phyloP scores from a whole-genome alignment of 1,284 basidiomycete species.

The Moesziomyces sp. region DNA sequence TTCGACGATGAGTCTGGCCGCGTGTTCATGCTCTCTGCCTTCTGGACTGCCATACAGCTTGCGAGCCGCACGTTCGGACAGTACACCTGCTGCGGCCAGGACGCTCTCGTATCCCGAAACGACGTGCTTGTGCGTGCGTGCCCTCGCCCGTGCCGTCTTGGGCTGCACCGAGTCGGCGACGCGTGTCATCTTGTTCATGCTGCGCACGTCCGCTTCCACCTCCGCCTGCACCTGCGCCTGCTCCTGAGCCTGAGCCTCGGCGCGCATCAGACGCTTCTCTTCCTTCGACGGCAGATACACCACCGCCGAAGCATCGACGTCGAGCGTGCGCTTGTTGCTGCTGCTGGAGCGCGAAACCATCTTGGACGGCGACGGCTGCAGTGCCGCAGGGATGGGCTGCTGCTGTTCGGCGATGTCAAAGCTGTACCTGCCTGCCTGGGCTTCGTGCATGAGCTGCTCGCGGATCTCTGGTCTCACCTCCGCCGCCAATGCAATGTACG shows the following conservation, averaged over 20 bases:
- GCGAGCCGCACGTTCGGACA: slow-evolving; percentile 35
- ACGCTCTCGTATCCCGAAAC: slow-evolving; percentile 40
- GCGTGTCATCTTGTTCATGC: slow-evolving; percentile 43
- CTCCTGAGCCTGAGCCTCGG: slow-evolving; percentile 23
- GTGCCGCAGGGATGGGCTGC: slow-evolving; percentile 4
- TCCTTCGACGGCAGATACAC: slow-evolving; percentile 36
- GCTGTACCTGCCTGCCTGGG: slow-evolving; percentile 21
- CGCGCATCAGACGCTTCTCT: slow-evolving; percentile 40
- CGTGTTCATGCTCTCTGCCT: not conserved
- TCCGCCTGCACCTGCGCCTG: not conserved
- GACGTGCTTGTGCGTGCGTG: slow-evolving; percentile 17
- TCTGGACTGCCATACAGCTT: slow-evolving; percentile 5
- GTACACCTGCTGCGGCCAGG: slow-evolving; percentile 31
- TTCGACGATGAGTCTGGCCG: slow-evolving; percentile 36
- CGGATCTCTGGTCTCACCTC: slow-evolving; percentile 6
- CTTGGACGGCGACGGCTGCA: not conserved
- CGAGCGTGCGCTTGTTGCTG: not conserved
- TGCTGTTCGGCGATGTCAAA: slow-evolving; percentile 42
- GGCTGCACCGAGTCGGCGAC: slow-evolving; percentile 42
- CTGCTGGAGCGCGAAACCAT: too few relatives aligned
- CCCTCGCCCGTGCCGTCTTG: slow-evolving; percentile 38
- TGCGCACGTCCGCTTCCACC: slow-evolving; percentile 16
- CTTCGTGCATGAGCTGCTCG: slow-evolving; percentile 6
- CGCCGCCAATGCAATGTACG: slow-evolving; percentile 13
- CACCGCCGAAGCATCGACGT: slow-evolving; percentile 13